Evolutionary conservation across 1,284 basidiomycete species (phyloP).

Genomic region (Trichosporon asahii): DNA sequence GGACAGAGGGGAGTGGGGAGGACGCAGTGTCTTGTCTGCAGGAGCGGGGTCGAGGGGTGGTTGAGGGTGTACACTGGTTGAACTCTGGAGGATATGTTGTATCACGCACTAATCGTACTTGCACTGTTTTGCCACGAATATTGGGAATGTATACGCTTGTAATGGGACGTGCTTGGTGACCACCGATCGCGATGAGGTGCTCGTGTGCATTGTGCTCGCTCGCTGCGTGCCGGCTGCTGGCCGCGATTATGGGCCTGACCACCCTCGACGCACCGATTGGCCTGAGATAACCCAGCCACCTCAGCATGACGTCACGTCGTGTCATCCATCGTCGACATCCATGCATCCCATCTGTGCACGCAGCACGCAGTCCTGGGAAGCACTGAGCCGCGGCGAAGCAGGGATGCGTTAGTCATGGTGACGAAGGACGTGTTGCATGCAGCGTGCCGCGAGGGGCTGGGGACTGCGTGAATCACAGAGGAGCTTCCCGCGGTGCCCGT

Average conservation of each 20-base stretch:
- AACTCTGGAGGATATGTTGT: neutral
- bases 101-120: neutral
- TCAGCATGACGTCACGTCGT: conserved; percentile 5
- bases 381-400: neutral
- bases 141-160: neutral
- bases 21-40: conserved; percentile 22
- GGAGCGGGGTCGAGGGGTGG: conserved; percentile 22
- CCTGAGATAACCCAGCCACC: neutral
- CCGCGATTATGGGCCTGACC: neutral
- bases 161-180: no score
- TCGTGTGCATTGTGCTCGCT: neutral
- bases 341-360: neutral
- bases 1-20: neutral
- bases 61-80: conserved; percentile 21
- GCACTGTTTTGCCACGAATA: neutral
- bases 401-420: neutral
- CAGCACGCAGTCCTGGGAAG: neutral
- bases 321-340: neutral
- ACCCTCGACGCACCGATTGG: neutral
- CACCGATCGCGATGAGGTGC: no score
- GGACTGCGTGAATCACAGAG: neutral
- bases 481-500: neutral
- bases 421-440: neutral
- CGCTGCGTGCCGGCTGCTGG: neutral
- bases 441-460: no score